These are phyloP conservation scores for Komagataella pseudopastoris DNA, from an alignment of 805 yeast species.

Conservation along the genomic window DNA sequence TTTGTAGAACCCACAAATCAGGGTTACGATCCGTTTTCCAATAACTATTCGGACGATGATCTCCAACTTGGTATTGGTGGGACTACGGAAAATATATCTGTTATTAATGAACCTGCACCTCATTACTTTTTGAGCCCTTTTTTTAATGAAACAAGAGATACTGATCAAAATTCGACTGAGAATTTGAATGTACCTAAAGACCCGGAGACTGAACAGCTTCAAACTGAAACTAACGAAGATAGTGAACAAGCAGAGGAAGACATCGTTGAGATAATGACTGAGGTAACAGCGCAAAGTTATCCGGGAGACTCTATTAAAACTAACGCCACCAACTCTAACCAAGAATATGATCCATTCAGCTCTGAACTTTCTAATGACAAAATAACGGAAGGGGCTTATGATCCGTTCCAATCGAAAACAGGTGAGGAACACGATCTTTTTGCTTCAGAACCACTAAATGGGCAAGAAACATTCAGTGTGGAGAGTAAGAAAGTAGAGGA, in stretches of 20 bases:
- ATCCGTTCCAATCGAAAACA: background rate
- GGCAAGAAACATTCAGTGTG: background rate
- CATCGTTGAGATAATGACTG: background rate
- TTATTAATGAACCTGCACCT: background rate
- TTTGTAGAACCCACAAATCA: background rate
- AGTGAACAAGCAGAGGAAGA: constrained; percentile 1
- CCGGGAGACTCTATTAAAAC: background rate
- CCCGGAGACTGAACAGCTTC: background rate
- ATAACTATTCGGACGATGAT: background rate
- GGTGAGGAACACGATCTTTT: background rate
- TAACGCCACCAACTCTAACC: background rate
- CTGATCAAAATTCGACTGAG: constrained; percentile 3
- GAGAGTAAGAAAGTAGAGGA: background rate
- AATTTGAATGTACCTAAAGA: background rate
- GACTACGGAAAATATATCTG: background rate
- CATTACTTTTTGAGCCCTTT: constrained; percentile 1
- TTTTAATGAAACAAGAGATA: background rate
- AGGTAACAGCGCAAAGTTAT: background rate
- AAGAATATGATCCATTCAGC: background rate
- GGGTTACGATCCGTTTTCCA: background rate
- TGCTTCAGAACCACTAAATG: background rate
- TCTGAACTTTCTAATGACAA: background rate
- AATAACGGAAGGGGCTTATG: background rate
- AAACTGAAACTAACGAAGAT: constrained; percentile 3
- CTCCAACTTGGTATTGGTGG: background rate